phyloP scores from a whole-genome alignment of 331 rosid genomes.

The Rhamnella rubrinervis region DNA sequence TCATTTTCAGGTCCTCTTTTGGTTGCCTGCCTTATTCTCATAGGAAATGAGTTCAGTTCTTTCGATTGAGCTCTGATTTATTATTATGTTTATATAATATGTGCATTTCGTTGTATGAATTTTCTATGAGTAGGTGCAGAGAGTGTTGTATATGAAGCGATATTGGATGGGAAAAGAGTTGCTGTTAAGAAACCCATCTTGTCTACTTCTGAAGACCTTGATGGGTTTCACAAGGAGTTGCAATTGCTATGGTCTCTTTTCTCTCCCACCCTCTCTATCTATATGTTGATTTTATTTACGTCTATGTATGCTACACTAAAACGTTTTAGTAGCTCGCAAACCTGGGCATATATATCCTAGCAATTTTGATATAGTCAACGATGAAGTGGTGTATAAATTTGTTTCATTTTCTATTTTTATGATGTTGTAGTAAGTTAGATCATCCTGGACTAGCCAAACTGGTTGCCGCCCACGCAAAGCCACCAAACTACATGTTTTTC shows the following conservation, averaged over 20 bases:
- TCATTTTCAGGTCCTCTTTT: background rate
- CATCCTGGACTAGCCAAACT: conserved; percentile 72
- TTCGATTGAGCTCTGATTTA: background rate
- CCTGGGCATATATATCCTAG: background rate
- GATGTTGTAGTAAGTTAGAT: conserved; percentile 61
- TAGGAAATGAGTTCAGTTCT: background rate
- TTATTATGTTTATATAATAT: background rate
- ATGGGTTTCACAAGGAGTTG: conserved; percentile 78
- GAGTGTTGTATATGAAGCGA: conserved; percentile 83
- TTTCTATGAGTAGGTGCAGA: conserved; percentile 59
- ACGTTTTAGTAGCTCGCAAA: too few species aligned
- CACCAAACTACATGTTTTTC: conserved; percentile 89
- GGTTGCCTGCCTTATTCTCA: background rate
- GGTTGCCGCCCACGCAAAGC: conserved; percentile 92
- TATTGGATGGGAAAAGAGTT: conserved; percentile 61
- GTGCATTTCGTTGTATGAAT: background rate
- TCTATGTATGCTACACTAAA: too few species aligned
- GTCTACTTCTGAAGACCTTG: conserved; percentile 75
- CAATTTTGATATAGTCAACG: conserved; percentile 14
- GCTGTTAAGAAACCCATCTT: conserved; percentile 87
- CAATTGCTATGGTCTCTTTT: conserved; percentile 69
- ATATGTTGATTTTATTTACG: background rate
- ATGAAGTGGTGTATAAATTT: background rate
- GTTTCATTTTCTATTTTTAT: conserved; percentile 5
- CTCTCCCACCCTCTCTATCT: background rate